Evolutionary conservation across 345 rosid species (phyloP).

Genomic region (Camelina neglecta): DNA sequence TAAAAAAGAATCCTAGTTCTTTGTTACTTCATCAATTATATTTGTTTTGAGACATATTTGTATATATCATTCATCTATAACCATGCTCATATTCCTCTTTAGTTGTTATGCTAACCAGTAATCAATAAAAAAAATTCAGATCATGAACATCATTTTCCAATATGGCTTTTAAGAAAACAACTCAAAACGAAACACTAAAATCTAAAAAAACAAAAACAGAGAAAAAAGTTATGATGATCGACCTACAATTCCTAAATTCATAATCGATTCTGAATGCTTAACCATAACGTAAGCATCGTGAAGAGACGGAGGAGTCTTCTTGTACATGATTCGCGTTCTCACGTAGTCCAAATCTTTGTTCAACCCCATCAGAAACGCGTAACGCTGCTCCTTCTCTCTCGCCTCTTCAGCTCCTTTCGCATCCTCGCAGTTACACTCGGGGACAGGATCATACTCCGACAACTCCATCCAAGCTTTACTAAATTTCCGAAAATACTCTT

Average conservation of each 20-base stretch:
- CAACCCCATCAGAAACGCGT: constrained; percentile 28
- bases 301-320: constrained; percentile 19
- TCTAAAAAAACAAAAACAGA: neutral
- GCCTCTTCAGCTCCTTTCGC: neutral
- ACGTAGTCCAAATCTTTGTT: neutral
- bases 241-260: neutral
- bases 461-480: constrained; percentile 13
- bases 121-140: neutral
- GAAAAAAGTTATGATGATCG: neutral
- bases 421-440: constrained; percentile 10
- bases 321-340: neutral
- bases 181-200: neutral
- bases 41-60: neutral
- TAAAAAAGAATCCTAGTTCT: neutral
- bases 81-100: no score
- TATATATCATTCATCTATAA: no score
- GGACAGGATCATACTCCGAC: constrained; percentile 11
- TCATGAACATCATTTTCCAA: neutral
- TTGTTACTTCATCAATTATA: neutral
- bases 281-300: neutral
- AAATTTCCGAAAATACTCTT: neutral
- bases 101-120: no score
- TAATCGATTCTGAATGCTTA: neutral
- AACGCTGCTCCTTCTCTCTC: constrained; percentile 30
- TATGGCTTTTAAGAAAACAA: neutral